phyloP scores from a whole-genome alignment of 1,139 yeast species.

The Kazachstania sp. region DNA sequence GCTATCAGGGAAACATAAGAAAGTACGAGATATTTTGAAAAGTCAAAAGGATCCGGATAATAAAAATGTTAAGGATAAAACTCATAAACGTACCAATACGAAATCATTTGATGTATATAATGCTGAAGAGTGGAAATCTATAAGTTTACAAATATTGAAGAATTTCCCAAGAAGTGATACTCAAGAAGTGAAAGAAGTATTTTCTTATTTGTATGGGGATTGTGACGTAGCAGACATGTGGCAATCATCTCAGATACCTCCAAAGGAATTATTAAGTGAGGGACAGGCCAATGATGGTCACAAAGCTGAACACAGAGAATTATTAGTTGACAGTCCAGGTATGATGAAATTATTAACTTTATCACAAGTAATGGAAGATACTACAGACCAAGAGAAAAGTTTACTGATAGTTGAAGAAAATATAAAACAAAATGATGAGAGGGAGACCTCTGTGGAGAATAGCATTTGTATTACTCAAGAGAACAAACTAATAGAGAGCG shows the following conservation, averaged over 20 bases:
- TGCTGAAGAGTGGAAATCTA: constrained; percentile 24
- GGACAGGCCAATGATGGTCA: neutral
- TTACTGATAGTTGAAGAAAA: neutral
- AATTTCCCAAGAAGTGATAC: constrained; percentile 19
- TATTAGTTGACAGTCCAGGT: neutral
- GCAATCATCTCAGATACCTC: constrained; percentile 24
- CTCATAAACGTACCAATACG: neutral
- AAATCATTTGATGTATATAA: constrained; percentile 21
- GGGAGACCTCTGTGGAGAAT: neutral
- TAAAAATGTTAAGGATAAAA: constrained; percentile 3
- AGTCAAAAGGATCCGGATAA: constrained; percentile 3
- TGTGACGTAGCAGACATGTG: constrained; percentile 13
- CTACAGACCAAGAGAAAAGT: constrained; percentile 1
- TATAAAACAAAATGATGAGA: neutral
- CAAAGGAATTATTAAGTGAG: constrained; percentile 3
- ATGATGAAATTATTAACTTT: constrained; percentile 12
- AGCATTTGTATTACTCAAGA: neutral
- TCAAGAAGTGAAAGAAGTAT: constrained; percentile 18
- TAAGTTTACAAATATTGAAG: constrained; percentile 12
- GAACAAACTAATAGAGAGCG: neutral
- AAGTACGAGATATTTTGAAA: constrained; percentile 20
- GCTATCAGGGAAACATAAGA: constrained; percentile 26
- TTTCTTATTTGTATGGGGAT: constrained; percentile 22
- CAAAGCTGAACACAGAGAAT: neutral
- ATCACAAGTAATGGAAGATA: constrained; percentile 25